Base-by-base conservation (phyloP, 108 stramenopile species). In the Nannochloropsis salina region DNA sequence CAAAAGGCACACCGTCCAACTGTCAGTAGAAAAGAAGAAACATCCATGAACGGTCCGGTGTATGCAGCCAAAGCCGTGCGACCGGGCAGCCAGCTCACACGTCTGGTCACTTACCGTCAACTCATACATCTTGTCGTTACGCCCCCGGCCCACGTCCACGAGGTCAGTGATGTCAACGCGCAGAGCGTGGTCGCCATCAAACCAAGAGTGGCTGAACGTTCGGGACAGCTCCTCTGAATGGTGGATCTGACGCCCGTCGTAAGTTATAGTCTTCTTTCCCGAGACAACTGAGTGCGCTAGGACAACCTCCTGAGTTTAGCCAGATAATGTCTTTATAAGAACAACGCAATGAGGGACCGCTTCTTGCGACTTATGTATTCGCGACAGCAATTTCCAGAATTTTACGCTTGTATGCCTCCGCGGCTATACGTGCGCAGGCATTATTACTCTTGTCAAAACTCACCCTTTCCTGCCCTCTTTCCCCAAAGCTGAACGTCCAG, bases 111-210 rank as follows among this genome's bases (percentile, higher is more conserved):
- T n/a, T 74, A 74, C 61, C 61, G 61, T 74, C n/a, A 74, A 8
- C 61, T 74, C 61, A 74, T 74, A 74, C 61, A 74, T 74, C 61
- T 74, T 74, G 61, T 74, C 61, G 61, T n/a, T 74, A 15, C 61
- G 61, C 61, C 61, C 61, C 20, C 61, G 61, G 61, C 61, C 61
- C 61, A 74, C 61, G 20, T 74, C 61, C 61, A 74, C 61, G 15
- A 74, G 15, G 8, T 74, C 61, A 15, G 61, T 74, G 61, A 74
- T 74, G 61, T 74, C 61, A 15, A 74, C 61, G 61, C 61, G 61
- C 15, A 74, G 61, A 74, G 61, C 61, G n/a, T 74, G 61, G n/a
- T 74, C 8, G 20, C 61, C 61, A 15, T 74, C 61, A 74, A 74
- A 74, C 61, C 61, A 74, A n/a, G 61, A 74, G 8, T 74, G 61